Base-by-base conservation (phyloP, 2,329 filamentous ascomycete species). In the Helminthosporium solani region DNA sequence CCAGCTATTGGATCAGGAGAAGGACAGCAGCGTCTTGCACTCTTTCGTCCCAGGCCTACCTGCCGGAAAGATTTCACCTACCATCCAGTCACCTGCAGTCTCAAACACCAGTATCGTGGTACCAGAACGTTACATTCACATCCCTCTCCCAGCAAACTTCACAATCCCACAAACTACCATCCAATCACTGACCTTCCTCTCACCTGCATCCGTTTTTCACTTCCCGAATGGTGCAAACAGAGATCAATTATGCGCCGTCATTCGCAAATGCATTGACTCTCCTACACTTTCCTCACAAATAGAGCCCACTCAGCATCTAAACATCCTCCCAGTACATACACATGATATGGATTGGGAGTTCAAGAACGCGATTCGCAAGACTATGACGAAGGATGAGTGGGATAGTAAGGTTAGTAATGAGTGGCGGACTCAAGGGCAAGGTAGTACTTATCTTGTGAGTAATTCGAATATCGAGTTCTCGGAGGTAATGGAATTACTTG, bases 371-470 rank as follows among this genome's bases (percentile, higher is more conserved):
- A 46, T 52, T 21, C 33, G 40, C 12, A 42, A 27, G 25, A 39
- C 20, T 14, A 40, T 46, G 38, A 37, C 40, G 33, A 34, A n/a
- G 3, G 40, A 42, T 33, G 38, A 35, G 21, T 33, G 36, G 44
- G 42, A 39, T 18, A 31, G 11, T 3, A 16, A 35, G 14, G 31
- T 36, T 8, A 39, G 44, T 14, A n/a, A 30, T n/a, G 12, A 33
- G 12, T 57, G 52, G 52, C 6, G 31, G 5, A 33, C 19, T 12
- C 52, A 51, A n/a, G 47, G 50, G 2, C 12, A 42, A 8, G 51
- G 51, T 3, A 45, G 50, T 15, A 54, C 52, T 25, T 57, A 47
- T 18, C 42, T 57, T 28, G 52, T 53, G 8, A 43, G 39, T 40
- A 28, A 35, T 42, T 15, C 19, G 15, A 14, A 38, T 46, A 34